Evolutionary conservation across 1,139 yeast genomes (phyloP).

Genomic region (Taiozyma sp.): DNA sequence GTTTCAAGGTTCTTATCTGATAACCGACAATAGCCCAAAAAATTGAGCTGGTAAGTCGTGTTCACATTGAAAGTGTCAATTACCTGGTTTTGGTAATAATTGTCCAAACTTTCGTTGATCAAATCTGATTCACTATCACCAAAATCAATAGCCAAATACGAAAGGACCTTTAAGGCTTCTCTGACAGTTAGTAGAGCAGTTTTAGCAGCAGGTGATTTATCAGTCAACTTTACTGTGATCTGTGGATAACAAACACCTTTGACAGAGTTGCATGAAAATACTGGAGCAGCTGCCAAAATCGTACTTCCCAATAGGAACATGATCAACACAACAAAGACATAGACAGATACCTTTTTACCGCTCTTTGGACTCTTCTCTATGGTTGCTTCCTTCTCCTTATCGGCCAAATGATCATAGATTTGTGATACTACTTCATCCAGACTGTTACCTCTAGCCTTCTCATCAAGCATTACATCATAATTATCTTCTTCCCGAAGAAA

Average conservation of each 20-base stretch:
- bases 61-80: conserved; percentile 42
- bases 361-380: background rate
- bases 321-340: conserved; percentile 2
- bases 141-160: conserved; percentile 53
- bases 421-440: conserved; percentile 15
- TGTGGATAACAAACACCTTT: conserved; percentile 40
- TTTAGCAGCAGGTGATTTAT: conserved; percentile 32
- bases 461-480: background rate
- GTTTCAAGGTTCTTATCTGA: conserved; percentile 21
- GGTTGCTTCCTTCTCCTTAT: background rate
- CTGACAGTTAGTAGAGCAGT: conserved; percentile 36
- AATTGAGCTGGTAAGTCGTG: conserved; percentile 38
- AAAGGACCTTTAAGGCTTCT: conserved; percentile 45
- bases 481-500: background rate
- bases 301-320: conserved; percentile 1
- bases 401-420: conserved; percentile 4
- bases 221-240: conserved; percentile 35
- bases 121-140: conserved; percentile 25
- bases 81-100: conserved; percentile 20
- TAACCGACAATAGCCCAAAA: conserved; percentile 45
- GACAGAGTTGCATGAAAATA: conserved; percentile 26
- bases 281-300: conserved; percentile 21
- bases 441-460: conserved; percentile 3
- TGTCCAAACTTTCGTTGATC: conserved; percentile 19
- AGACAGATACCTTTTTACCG: background rate